Base-by-base conservation (phyloP, 495 filamentous ascomycete species). In the Penicillium turbatum region DNA sequence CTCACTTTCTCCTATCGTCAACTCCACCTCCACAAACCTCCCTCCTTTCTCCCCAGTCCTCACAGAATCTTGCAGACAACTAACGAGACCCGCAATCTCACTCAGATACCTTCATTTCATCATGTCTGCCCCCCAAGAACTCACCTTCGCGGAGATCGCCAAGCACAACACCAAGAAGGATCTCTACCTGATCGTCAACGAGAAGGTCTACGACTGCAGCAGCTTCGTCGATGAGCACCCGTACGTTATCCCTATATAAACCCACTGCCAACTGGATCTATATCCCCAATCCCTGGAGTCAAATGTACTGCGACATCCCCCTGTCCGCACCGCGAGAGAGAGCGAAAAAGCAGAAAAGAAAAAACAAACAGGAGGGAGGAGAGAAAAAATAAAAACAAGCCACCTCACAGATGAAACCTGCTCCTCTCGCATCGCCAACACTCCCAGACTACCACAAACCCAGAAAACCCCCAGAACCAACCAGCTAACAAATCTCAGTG, bases 181-280 rank as follows among this genome's bases (percentile, higher is more conserved):
- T 68, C 80, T 96, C 42, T 95, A 82, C 76, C 59, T 97, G 57
- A 86, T 97, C 51, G 81, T 97, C 64, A 90, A 97, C 79, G 92
- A 97, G 72, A 92, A 95, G 78, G 86, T 99, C 72, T 99, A 97
- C 82, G 85, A 96, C 69, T 70, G 79, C 61, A 80, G 81, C 57
- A 88, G 82, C 67, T 99, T 99, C 76, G 79, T 97, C 52, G 92
- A 97, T 70, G 95, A 99, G 84, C 95, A 99, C 76, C 95, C 95
- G 92, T 98, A 90, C 73, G 93, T 92, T 27, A 3, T 39, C 17
- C 19, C 44, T 24, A 16, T 26, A 9, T 30, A 21, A 17, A 11
- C 19, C 12, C 16, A 12, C 30, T 16, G 15, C n/a, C 19, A 4
- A n/a, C 17, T 9, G 15, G n/a, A 38, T 30, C n/a, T 19, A 7